phyloP scores from a whole-genome alignment of 1,284 basidiomycete species.

The Tilletia horrida region DNA sequence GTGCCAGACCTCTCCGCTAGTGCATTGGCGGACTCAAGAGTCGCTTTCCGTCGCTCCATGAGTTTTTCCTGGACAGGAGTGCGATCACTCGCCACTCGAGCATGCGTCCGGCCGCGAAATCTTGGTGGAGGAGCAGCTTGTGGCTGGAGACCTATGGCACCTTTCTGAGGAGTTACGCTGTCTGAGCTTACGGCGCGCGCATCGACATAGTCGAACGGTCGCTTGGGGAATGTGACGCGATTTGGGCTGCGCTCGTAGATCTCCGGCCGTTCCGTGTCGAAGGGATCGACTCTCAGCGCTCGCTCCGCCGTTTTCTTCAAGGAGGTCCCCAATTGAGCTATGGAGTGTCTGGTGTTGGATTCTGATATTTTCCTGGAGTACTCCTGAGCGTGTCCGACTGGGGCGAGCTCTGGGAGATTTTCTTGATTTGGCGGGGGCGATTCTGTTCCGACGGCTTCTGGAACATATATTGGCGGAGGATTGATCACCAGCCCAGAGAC shows the following conservation, averaged over 20 bases:
- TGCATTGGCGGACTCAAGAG: not conserved
- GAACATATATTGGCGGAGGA: constrained; percentile 58
- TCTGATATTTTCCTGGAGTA: not conserved
- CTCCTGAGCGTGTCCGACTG: no score
- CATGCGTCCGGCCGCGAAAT: not conserved
- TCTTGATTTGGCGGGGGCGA: not conserved
- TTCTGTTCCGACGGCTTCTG: constrained; percentile 8
- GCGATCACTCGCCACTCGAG: not conserved
- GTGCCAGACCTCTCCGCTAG: constrained; percentile 27
- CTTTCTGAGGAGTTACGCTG: not conserved
- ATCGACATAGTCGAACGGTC: constrained; percentile 5
- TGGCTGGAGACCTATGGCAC: not conserved
- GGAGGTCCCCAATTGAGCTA: not conserved
- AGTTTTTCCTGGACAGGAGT: not conserved
- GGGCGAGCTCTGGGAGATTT: not conserved
- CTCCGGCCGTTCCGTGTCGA: not conserved
- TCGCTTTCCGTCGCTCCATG: not conserved
- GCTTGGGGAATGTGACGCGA: constrained; percentile 6
- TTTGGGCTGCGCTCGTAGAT: constrained; percentile 15
- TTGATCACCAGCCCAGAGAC: constrained; percentile 88
- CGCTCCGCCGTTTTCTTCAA: constrained; percentile 10
- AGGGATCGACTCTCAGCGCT: constrained; percentile 15
- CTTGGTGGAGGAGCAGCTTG: not conserved
- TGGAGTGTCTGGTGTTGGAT: not conserved
- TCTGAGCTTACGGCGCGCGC: not conserved